Evolutionary conservation across 164 flowering plant genomes (phyloP), one percentile per base, ranked within the genome.

Genomic region (Chimonanthus praecox): DNA sequence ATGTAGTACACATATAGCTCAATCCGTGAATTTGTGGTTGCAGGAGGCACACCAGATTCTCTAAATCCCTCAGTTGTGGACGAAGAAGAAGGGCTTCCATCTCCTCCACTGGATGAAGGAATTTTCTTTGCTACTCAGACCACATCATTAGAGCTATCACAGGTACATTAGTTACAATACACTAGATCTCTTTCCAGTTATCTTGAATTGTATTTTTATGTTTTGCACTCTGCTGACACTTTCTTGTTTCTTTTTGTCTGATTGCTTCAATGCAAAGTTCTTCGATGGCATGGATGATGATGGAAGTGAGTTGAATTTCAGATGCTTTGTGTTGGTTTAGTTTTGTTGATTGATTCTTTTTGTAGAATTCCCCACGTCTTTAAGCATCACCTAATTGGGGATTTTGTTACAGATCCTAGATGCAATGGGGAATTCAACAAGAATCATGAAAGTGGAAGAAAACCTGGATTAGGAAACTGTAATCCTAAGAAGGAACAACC

Each of bases 201-300:
- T 54, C 60, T 54, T 54, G 11, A 3, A 54, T 54, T 54, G 11
- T 13, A 54, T 54, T 54, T 15, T 13, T 54, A 6, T 54, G 16
- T 15, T 54, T 54, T 54, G 60, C 60, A 10, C 60, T n/a, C 60
- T 54, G 60, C 58, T 68, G 18, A 58, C 8, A 1, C 51, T 61
- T 46, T 45, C 61, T 71, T 47, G 3, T 65, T 15, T 61, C 62
- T 7, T 74, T 7, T 4, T 67, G 5, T 50, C 58, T 16, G 43
- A 7, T 11, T 9, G 58, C 33, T 47, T 51, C 49, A 33, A 21
- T 47, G 62, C 49, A 78, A 82, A 95, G 98, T 89, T 95, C 86
- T 95, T 93, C 73, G 98, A 95, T 60, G 97, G 91, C 72, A 86
- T 95, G 92, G 98, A 95, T 81, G 98, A 91, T 80, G 89, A 88